Evolutionary conservation across 106 monocot species (phyloP), one percentile per base, ranked within the genome.

Genomic region (Phalaenopsis equestris): DNA sequence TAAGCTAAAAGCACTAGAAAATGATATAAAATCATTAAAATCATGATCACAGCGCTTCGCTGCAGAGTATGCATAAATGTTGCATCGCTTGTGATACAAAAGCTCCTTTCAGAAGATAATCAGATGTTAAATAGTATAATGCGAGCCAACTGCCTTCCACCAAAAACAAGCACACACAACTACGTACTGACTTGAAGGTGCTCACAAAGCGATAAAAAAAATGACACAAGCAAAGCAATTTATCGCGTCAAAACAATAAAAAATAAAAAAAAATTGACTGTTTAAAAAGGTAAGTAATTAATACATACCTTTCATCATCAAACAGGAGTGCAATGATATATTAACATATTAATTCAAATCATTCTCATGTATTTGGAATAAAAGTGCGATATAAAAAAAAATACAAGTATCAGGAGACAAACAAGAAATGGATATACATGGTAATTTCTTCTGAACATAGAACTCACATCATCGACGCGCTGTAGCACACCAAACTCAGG

Each of bases 391-490:
- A 23, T 10, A 30, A 30, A 37, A 1, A 43, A 47, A 24, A 77
- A 30, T 30, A 30, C 0, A 30, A 55, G 67, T 80, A 58, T 21
- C 30, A 64, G 4, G 57, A 56, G 37, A 75, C 64, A 73, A 65
- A 21, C 38, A 80, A 65, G 3, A 41, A 42, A 75, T 47, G 23
- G 23, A 75, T 18, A 75, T 23, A 9, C 48, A 75, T 75, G 10
- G 24, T 3, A 45, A 42, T 73, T 48, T 17, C 12, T 16, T 18
- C 42, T 4, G 37, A 0, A n/a, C 18, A 57, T 75, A 77, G 9
- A 79, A 87, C 97, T 92, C 78, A 99, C 98, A 91, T 99, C 98
- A 77, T 99, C 98, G 81, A 99, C 98, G 80, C 98, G 94, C 9
- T 84, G 84, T 48, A 99, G 91, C 48, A 84, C 72, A 42, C 92